Evolutionary conservation across 1,139 yeast genomes (phyloP).

Genomic region (Pneumocystis sp.): DNA sequence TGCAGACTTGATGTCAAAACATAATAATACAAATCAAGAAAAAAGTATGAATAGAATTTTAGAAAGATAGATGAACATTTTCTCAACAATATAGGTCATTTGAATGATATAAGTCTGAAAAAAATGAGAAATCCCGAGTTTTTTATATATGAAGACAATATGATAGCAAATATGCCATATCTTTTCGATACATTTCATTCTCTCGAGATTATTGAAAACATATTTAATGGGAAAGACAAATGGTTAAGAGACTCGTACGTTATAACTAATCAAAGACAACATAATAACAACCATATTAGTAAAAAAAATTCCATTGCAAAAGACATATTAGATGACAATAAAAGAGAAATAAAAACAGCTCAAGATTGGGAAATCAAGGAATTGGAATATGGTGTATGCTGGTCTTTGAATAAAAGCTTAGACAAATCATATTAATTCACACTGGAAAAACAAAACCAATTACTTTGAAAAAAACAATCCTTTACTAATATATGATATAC

Average conservation of each 20-base stretch:
- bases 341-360: background rate
- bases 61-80: constrained; percentile 1
- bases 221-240: constrained; percentile 60
- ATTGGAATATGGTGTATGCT: background rate
- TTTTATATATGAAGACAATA: constrained; percentile 42
- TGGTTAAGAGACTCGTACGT: constrained; percentile 26
- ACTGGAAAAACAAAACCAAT: background rate
- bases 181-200: constrained; percentile 64
- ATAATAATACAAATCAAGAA: constrained; percentile 2
- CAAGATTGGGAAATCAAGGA: background rate
- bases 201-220: constrained; percentile 56
- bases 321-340: background rate
- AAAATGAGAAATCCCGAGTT: constrained; percentile 6
- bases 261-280: background rate
- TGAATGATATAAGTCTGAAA: constrained; percentile 2
- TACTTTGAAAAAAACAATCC: background rate
- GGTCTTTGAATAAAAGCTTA: background rate
- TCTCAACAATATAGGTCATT: constrained; percentile 2
- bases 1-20: constrained; percentile 23
- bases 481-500: background rate
- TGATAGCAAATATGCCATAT: constrained; percentile 66
- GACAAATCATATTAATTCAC: background rate
- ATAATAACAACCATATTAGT: background rate
- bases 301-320: background rate
- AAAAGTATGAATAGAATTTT: background rate